A percentile compares a stretch with the other conserved stretches of the same genome.
Conservation (phyloP, 164 flowering plant genomes). For the Santalum album region DNA sequence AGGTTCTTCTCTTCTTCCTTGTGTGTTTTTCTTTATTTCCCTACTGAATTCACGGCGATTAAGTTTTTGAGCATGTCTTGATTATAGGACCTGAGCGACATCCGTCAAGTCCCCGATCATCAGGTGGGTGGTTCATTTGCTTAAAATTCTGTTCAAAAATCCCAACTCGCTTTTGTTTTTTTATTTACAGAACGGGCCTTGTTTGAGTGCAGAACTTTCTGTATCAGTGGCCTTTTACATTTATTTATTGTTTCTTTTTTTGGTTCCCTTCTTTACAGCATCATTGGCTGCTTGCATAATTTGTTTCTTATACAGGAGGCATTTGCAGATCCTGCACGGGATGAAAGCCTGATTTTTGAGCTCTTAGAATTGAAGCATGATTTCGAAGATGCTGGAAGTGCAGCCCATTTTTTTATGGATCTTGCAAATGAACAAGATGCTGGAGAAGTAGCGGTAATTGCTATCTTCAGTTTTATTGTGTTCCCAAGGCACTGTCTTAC, state of each 20-base stretch:
- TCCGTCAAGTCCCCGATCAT: conserved; percentile 85
- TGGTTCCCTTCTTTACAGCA: too few relatives aligned
- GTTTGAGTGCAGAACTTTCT: too few relatives aligned
- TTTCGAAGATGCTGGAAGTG: conserved; percentile 62
- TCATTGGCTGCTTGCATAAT: too few relatives aligned
- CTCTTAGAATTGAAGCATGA: conserved; percentile 70
- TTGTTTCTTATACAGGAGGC: conserved; percentile 47
- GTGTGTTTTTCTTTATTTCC: too few relatives aligned
- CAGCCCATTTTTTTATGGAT: conserved; percentile 77
- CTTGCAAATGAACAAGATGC: conserved; percentile 83
- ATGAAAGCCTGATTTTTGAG: conserved; percentile 78
- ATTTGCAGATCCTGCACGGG: conserved; percentile 70
- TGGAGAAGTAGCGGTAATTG: conserved; percentile 44
- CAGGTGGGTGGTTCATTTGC: conserved; percentile 43
- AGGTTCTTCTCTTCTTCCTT: conserved; percentile 24
- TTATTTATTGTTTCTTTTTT: too few relatives aligned
- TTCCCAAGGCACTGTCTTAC: too few relatives aligned
- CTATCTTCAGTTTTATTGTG: too few relatives aligned
- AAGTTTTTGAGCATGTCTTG: background rate
- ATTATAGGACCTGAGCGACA: conserved; percentile 67
- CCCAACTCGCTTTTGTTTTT: too few relatives aligned
- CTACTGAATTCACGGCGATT: too few relatives aligned
- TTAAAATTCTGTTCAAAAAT: background rate
- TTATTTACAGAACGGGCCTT: too few relatives aligned
- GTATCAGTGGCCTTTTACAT: too few relatives aligned